phyloP scores from a whole-genome alignment of 805 yeast species.

The Brettanomyces custersianus region DNA sequence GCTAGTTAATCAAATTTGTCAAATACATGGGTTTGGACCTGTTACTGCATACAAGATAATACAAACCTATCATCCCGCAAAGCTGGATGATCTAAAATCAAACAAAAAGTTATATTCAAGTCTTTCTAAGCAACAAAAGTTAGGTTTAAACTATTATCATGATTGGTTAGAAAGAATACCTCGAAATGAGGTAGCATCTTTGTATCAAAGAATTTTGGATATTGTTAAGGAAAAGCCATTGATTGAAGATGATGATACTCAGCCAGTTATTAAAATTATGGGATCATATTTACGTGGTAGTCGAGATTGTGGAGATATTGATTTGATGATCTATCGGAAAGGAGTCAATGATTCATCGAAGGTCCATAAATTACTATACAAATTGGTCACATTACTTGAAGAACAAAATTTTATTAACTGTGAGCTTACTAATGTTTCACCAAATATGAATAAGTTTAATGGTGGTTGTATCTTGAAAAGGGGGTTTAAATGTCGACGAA shows the following conservation, averaged over 20 bases:
- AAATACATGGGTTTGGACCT: slow-evolving; percentile 44
- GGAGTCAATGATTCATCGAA: slow-evolving; percentile 18
- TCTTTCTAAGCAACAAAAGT: slow-evolving; percentile 19
- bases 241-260: slow-evolving; percentile 23
- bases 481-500: slow-evolving; percentile 34
- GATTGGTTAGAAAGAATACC: slow-evolving; percentile 40
- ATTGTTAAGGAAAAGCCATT: slow-evolving; percentile 7
- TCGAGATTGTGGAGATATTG: slow-evolving; percentile 43
- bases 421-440: slow-evolving; percentile 11
- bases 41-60: slow-evolving; percentile 32
- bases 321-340: slow-evolving; percentile 34
- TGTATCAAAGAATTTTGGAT: slow-evolving; percentile 25
- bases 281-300: slow-evolving; percentile 47
- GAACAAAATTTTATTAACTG: slow-evolving; percentile 15
- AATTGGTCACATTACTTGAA: slow-evolving; percentile 9
- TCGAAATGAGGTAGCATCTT: slow-evolving; percentile 34
- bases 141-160: slow-evolving; percentile 37
- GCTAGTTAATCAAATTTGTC: slow-evolving; percentile 25
- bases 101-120: slow-evolving; percentile 6
- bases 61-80: slow-evolving; percentile 20
- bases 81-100: slow-evolving; percentile 31
- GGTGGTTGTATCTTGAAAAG: slow-evolving; percentile 29
- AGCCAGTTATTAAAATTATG: slow-evolving; percentile 29
- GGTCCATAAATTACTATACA: slow-evolving; percentile 10
- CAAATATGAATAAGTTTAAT: slow-evolving; percentile 21